A percentile compares a stretch with the other conserved stretches of the same genome.
phyloP scores from a whole-genome alignment of 2,329 filamentous ascomycete species.

The Fusarium sublunatum region DNA sequence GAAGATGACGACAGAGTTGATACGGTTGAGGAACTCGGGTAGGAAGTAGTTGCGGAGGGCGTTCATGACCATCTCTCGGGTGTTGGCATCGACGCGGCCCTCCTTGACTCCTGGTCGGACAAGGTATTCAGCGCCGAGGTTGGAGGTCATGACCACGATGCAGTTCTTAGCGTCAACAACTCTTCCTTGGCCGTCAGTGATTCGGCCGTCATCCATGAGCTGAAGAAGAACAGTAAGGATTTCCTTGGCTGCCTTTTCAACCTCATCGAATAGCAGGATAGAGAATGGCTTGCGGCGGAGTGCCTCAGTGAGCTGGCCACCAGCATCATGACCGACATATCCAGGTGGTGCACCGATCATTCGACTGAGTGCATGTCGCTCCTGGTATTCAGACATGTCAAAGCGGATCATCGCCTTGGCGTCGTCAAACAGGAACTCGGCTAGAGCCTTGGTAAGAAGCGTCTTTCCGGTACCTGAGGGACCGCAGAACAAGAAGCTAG shows the following conservation, averaged over 20 bases:
- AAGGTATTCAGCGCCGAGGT: slow-evolving; percentile 95
- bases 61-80: slow-evolving; percentile 89
- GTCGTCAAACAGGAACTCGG: slow-evolving; percentile 98
- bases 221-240: slow-evolving; percentile 96
- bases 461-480: slow-evolving; percentile 99
- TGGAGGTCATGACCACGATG: slow-evolving; percentile 99
- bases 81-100: slow-evolving; percentile 86
- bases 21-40: slow-evolving; percentile 98
- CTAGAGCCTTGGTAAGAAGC: slow-evolving; percentile 93
- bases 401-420: slow-evolving; percentile 98
- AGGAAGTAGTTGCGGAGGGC: slow-evolving; percentile 95
- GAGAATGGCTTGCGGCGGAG: slow-evolving; percentile 96
- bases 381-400: slow-evolving; percentile 99
- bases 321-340: slow-evolving; percentile 96
- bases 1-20: slow-evolving; percentile 96
- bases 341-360: slow-evolving; percentile 99
- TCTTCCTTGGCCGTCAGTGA: slow-evolving; percentile 96
- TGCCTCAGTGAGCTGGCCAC: slow-evolving; percentile 94
- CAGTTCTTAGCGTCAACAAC: slow-evolving; percentile 96
- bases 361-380: slow-evolving; percentile 91
- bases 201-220: slow-evolving; percentile 98
- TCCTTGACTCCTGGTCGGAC: slow-evolving; percentile 80
- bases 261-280: slow-evolving; percentile 96
- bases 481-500: slow-evolving; percentile 98
- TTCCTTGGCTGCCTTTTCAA: slow-evolving; percentile 99